These are phyloP conservation scores for Beauveria sp. DNA, from an alignment of 2,329 filamentous ascomycete genomes.

Conservation along the genomic window DNA sequence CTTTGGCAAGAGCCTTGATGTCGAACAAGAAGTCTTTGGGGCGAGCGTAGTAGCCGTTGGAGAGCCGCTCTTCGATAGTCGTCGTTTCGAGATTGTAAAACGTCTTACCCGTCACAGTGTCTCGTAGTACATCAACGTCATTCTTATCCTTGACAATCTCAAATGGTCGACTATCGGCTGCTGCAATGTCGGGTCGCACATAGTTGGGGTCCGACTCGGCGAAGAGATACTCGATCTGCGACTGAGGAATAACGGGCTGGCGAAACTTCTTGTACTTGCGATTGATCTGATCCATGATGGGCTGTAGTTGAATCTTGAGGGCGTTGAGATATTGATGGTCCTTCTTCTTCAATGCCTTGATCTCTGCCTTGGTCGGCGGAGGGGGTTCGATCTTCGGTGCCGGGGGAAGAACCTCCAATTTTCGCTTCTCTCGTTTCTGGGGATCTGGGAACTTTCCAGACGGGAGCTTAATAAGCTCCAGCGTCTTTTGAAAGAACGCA, in stretches of 20 bases:
- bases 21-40: conserved; percentile 85
- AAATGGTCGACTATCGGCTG: conserved; percentile 60
- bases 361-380: conserved; percentile 66
- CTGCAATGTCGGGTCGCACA: conserved; percentile 49
- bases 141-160: conserved; percentile 74
- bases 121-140: conserved; percentile 66
- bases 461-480: conserved; percentile 68
- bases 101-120: conserved; percentile 71
- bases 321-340: conserved; percentile 80
- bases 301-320: conserved; percentile 82
- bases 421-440: conserved; percentile 75
- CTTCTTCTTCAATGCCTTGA: conserved; percentile 69
- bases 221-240: conserved; percentile 71
- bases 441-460: conserved; percentile 85
- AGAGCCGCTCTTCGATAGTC: conserved; percentile 91
- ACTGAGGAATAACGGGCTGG: conserved; percentile 66
- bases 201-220: conserved; percentile 72
- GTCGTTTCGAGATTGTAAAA: conserved; percentile 93
- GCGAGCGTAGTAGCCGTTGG: conserved; percentile 91
- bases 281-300: conserved; percentile 96
- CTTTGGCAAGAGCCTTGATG: conserved; percentile 75
- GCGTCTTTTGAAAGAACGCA: conserved; percentile 71
- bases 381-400: conserved; percentile 66
- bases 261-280: conserved; percentile 83
- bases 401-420: conserved; percentile 67